A percentile compares a stretch with the other conserved stretches of the same genome.
Evolutionary conservation across 495 filamentous ascomycete species (phyloP).

Genomic region (Aspergillus mulundensis): DNA sequence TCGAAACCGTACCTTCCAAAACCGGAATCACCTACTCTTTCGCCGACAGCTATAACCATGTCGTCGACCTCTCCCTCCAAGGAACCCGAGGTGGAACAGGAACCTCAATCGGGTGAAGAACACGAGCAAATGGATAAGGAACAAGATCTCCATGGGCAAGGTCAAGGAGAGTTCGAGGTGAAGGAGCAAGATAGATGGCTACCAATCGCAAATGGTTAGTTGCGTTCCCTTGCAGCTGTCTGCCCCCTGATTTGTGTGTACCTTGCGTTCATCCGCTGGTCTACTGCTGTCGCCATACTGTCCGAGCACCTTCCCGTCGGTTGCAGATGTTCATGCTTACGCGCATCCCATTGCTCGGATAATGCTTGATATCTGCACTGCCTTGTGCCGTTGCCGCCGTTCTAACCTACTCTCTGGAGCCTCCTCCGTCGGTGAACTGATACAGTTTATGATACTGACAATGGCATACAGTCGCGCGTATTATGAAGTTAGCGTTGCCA

Average conservation of each 20-base stretch:
- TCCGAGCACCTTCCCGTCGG: slow-evolving; percentile 18
- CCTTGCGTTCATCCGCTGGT: slow-evolving; percentile 47
- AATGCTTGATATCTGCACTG: background rate
- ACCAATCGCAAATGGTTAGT: slow-evolving; percentile 99
- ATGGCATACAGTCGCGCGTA: slow-evolving; percentile 93
- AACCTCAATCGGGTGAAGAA: slow-evolving; percentile 90
- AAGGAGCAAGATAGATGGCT: slow-evolving; percentile 99
- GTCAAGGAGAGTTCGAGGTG: slow-evolving; percentile 88
- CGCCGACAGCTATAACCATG: slow-evolving; percentile 63
- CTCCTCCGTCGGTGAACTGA: background rate
- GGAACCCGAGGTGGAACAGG: slow-evolving; percentile 82
- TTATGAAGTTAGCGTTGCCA: slow-evolving; percentile 95
- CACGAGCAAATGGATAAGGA: slow-evolving; percentile 68
- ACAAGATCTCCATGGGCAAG: slow-evolving; percentile 56
- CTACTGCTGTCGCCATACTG: slow-evolving; percentile 39
- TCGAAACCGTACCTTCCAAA: slow-evolving; percentile 30
- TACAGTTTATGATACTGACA: slow-evolving; percentile 58
- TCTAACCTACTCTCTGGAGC: background rate
- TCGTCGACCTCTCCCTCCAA: slow-evolving; percentile 88
- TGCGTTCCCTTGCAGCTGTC: slow-evolving; percentile 51
- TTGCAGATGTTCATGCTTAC: slow-evolving; percentile 9
- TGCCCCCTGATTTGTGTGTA: slow-evolving; percentile 55
- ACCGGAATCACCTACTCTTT: slow-evolving; percentile 22
- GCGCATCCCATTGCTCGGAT: background rate
- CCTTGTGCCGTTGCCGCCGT: background rate